These are phyloP conservation scores for Cladorrhinum sp. DNA, from an alignment of 2,329 filamentous ascomycete species.

Conservation along the genomic window DNA sequence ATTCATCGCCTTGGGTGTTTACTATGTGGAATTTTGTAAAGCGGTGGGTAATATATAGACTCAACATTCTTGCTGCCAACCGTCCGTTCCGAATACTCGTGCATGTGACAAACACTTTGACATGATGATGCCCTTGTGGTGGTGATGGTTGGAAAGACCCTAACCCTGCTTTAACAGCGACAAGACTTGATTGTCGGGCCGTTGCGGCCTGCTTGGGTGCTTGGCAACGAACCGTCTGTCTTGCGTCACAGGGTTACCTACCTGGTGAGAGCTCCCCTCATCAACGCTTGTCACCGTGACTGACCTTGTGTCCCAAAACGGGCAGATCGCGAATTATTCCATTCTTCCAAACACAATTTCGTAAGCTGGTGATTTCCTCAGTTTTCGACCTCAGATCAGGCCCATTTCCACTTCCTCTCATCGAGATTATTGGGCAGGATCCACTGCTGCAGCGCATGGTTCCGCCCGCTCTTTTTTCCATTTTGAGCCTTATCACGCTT, in stretches of 20 bases:
- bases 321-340: neutral
- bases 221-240: neutral
- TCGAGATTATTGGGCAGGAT: neutral
- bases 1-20: too few species aligned
- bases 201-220: neutral
- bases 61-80: neutral
- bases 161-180: neutral
- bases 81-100: neutral
- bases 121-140: too few species aligned
- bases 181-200: neutral
- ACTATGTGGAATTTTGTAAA: neutral
- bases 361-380: neutral
- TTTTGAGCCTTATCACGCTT: neutral
- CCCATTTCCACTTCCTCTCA: neutral
- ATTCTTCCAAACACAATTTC: neutral
- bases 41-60: neutral
- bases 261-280: neutral
- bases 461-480: neutral
- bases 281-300: too few species aligned
- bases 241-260: slow-evolving; percentile 8
- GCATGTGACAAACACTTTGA: too few species aligned
- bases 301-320: neutral
- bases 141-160: too few species aligned
- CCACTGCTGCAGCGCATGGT: neutral
- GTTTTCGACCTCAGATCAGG: neutral